Percentiles rank a stretch among this genome's conserved stretches.
phyloP scores from a whole-genome alignment of 371 early-diverging fungal genomes.

The Apophysomyces variabilis region DNA sequence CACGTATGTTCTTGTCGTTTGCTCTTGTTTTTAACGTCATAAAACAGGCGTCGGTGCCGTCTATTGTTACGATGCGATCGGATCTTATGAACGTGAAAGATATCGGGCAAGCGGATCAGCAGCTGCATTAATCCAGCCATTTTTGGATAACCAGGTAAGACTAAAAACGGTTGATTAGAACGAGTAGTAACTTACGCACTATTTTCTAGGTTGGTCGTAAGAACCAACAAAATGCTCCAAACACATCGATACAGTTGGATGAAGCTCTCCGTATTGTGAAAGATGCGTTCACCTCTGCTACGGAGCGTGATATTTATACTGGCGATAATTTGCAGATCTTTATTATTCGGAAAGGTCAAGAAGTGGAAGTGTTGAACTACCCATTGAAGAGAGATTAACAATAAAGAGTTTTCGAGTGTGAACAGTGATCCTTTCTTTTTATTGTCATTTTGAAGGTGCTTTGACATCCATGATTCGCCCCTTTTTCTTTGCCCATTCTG shows the following conservation, averaged over 20 bases:
- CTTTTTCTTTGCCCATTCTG: slow-evolving; percentile 43
- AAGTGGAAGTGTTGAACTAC: slow-evolving; percentile 74
- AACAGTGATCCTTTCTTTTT: not conserved
- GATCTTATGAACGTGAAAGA: slow-evolving; percentile 86
- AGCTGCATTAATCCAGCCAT: slow-evolving; percentile 94
- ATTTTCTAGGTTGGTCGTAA: slow-evolving; percentile 54
- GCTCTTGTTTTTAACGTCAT: not conserved
- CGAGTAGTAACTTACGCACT: not conserved
- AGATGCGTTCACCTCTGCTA: slow-evolving; percentile 97
- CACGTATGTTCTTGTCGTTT: slow-evolving; percentile 13
- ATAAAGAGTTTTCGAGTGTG: slow-evolving; percentile 1
- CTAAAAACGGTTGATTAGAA: not conserved
- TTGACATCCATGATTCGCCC: slow-evolving; percentile 36
- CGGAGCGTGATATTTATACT: slow-evolving; percentile 99
- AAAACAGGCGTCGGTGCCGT: slow-evolving; percentile 83
- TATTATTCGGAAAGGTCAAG: slow-evolving; percentile 78
- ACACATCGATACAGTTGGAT: slow-evolving; percentile 59
- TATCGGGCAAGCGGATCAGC: slow-evolving; percentile 93
- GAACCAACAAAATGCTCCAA: slow-evolving; percentile 60
- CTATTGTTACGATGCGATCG: slow-evolving; percentile 97
- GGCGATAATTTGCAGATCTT: slow-evolving; percentile 98
- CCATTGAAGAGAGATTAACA: slow-evolving; percentile 82
- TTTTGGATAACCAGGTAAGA: slow-evolving; percentile 96
- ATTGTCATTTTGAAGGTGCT: slow-evolving; percentile 43
- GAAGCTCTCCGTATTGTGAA: slow-evolving; percentile 83